A percentile compares a stretch with the other conserved stretches of the same genome.
phyloP scores from a whole-genome alignment of 306 rosid genomes.

The Hippophae gyantsensis region DNA sequence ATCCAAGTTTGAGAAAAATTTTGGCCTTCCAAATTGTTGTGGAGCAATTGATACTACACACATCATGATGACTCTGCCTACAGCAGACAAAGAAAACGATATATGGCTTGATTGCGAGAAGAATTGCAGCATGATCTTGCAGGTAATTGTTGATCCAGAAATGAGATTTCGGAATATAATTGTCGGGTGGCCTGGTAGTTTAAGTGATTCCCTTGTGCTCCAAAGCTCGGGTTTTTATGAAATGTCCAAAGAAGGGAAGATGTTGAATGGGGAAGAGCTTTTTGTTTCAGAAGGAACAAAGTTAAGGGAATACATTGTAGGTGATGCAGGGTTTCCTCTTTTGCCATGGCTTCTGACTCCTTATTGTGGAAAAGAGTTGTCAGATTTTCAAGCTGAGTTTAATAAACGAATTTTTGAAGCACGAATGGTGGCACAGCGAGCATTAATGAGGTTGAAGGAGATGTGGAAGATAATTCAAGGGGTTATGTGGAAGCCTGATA shows the following conservation, averaged over 20 bases:
- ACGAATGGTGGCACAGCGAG: slow-evolving; percentile 61
- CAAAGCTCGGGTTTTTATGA: slow-evolving; percentile 51
- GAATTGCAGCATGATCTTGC: slow-evolving; percentile 87
- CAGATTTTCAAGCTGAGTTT: slow-evolving; percentile 40
- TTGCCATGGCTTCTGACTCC: slow-evolving; percentile 86
- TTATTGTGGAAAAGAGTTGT: slow-evolving; percentile 40
- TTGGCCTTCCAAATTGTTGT: slow-evolving; percentile 76
- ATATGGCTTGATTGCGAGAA: slow-evolving; percentile 72
- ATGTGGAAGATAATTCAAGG: slow-evolving; percentile 78
- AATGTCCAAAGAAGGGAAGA: slow-evolving; percentile 49
- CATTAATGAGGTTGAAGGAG: slow-evolving; percentile 66
- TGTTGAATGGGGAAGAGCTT: slow-evolving; percentile 38
- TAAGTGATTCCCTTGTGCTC: slow-evolving; percentile 52
- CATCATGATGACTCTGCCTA: slow-evolving; percentile 75
- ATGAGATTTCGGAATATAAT: slow-evolving; percentile 67
- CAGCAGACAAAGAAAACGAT: slow-evolving; percentile 32
- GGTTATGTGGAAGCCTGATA: slow-evolving; percentile 86
- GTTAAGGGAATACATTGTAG: slow-evolving; percentile 56
- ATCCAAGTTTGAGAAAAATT: slow-evolving; percentile 53
- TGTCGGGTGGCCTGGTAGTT: slow-evolving; percentile 87
- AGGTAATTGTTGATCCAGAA: slow-evolving; percentile 72
- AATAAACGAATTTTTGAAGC: slow-evolving; percentile 54
- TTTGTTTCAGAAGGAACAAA: slow-evolving; percentile 39
- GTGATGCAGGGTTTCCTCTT: slow-evolving; percentile 72
- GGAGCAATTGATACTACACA: slow-evolving; percentile 79